A percentile compares a stretch with the other conserved stretches of the same genome.
Evolutionary conservation across 306 rosid species (phyloP).

Genomic region (Fragaria iinumae): DNA sequence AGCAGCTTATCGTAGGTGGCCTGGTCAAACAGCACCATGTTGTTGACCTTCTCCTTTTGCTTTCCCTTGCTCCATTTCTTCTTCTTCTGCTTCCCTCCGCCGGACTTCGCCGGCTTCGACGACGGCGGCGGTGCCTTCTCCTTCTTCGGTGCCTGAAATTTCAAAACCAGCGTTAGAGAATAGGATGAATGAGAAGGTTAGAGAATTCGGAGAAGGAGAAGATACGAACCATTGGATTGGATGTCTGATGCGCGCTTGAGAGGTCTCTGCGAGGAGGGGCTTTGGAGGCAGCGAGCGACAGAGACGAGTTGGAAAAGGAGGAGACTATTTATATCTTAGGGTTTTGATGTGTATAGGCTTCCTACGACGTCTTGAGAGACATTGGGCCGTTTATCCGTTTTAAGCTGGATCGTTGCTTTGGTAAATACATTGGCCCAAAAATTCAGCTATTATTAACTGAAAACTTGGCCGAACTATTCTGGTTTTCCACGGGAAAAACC

Average conservation of each 20-base stretch:
- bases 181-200: neutral
- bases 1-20: slow-evolving; percentile 57
- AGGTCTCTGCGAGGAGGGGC: neutral
- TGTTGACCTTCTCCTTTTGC: slow-evolving; percentile 79
- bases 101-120: slow-evolving; percentile 67
- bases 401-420: too few relatives aligned
- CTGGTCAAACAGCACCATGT: slow-evolving; percentile 66
- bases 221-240: neutral
- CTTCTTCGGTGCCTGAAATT: slow-evolving; percentile 64
- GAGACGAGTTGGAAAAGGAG: neutral
- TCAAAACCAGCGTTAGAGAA: neutral
- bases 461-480: too few relatives aligned
- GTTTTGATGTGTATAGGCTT: neutral
- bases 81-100: slow-evolving; percentile 80
- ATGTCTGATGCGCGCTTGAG: neutral
- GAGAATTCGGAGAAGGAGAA: neutral
- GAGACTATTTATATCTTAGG: neutral
- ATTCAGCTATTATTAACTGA: too few relatives aligned
- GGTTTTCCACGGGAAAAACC: too few relatives aligned
- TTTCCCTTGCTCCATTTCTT: slow-evolving; percentile 83
- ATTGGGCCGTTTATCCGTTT: too few relatives aligned
- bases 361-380: too few relatives aligned
- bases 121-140: slow-evolving; percentile 69
- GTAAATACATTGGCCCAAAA: too few relatives aligned
- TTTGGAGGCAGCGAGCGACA: neutral